Conservation (phyloP, 176 grass and related monocot species). For the Neostapfia colusana region DNA sequence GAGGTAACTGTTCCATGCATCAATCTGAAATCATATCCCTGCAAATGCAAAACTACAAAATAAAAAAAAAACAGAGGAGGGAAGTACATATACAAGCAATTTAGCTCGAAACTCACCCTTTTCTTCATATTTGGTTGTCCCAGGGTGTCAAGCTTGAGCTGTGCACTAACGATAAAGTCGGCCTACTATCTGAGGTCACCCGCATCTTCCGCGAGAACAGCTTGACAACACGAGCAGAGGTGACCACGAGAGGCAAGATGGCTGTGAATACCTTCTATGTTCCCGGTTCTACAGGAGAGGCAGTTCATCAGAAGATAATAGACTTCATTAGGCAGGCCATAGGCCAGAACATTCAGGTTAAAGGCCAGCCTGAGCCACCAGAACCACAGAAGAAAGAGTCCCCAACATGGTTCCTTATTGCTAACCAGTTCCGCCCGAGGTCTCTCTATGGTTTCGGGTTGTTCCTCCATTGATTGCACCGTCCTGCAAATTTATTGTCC, state of each 20-base stretch:
- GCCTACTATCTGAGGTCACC: constrained; percentile 74
- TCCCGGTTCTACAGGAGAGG: constrained; percentile 46
- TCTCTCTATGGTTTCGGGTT: constrained; percentile 55
- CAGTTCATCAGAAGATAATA: constrained; percentile 65
- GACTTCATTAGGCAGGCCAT: constrained; percentile 69
- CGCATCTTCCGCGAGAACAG: constrained; percentile 86
- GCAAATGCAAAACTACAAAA: neutral
- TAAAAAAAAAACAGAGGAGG: too few species aligned
- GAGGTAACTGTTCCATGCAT: constrained; percentile 53
- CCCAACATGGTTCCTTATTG: constrained; percentile 69
- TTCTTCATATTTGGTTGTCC: neutral
- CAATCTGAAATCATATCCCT: neutral
- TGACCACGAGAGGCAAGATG: constrained; percentile 57
- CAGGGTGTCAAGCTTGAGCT: constrained; percentile 84
- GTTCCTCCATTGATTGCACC: constrained; percentile 38
- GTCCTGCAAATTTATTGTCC: neutral
- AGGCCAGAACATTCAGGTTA: constrained; percentile 70
- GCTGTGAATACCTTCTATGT: constrained; percentile 82
- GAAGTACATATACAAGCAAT: neutral
- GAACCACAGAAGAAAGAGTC: constrained; percentile 51
- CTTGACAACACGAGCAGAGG: constrained; percentile 71
- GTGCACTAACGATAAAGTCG: constrained; percentile 65
- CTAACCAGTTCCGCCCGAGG: constrained; percentile 60
- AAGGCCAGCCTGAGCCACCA: constrained; percentile 47
- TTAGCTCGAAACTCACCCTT: neutral